A percentile compares a stretch with the other conserved stretches of the same genome.
Evolutionary conservation across 2,329 filamentous ascomycete species (phyloP).

Genomic region (Cladobotryum protrusum): DNA sequence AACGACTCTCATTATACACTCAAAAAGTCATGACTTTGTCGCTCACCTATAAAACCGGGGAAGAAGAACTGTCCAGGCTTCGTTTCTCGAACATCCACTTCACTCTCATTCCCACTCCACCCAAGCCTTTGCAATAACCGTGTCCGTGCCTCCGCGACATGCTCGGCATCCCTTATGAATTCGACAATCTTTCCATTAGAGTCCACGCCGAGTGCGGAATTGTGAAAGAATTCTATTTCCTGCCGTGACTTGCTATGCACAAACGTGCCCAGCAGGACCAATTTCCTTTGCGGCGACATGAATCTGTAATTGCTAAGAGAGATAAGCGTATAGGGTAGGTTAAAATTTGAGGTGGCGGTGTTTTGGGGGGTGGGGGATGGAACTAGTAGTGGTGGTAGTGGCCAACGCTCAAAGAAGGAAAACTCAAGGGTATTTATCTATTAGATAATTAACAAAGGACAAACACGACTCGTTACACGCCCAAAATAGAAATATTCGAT

Average conservation of each 20-base stretch:
- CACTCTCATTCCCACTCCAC: conserved; percentile 32
- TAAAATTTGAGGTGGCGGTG: no score
- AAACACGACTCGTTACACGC: no score
- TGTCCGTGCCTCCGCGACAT: conserved; percentile 23
- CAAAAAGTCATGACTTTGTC: no score
- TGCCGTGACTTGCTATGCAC: conserved; percentile 44
- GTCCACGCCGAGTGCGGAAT: conserved; percentile 47
- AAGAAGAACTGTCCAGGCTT: conserved; percentile 67
- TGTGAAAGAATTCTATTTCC: conserved; percentile 46
- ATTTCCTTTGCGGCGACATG: conserved; percentile 26
- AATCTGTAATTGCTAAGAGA: not conserved
- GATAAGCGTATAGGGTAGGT: no score
- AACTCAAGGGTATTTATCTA: no score
- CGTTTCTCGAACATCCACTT: conserved; percentile 32
- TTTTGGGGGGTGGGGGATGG: no score
- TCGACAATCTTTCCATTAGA: conserved; percentile 43
- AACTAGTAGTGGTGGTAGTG: no score
- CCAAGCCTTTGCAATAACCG: conserved; percentile 36
- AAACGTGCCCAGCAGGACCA: conserved; percentile 50
- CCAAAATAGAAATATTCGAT: no score
- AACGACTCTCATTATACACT: conserved; percentile 1
- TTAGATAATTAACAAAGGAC: no score
- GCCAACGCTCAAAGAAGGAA: no score
- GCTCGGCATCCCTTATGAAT: conserved; percentile 33
- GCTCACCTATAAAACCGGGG: conserved; percentile 71